These are phyloP conservation scores for Xylaria nigripes DNA, from an alignment of 495 filamentous ascomycete genomes.

Conservation along the genomic window DNA sequence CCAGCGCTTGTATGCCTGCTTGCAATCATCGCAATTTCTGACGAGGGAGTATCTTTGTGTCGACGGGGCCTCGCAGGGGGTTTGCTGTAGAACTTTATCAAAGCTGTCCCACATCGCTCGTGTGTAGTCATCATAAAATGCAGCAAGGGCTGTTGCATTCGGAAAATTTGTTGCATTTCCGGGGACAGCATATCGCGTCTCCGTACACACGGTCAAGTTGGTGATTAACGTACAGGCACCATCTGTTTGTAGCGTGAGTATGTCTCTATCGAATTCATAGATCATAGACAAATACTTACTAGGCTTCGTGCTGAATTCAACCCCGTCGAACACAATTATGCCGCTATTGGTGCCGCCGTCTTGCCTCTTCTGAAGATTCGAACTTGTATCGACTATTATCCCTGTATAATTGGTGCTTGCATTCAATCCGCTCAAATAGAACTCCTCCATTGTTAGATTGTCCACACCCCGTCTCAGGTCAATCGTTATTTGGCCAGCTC, in stretches of 20 bases:
- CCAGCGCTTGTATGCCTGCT: conserved; percentile 78
- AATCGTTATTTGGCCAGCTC: conserved; percentile 37
- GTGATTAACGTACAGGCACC: conserved; percentile 66
- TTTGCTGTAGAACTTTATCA: conserved; percentile 66
- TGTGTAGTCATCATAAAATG: conserved; percentile 64
- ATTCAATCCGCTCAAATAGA: conserved; percentile 70
- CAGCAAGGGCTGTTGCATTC: conserved; percentile 42
- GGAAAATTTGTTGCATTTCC: conserved; percentile 54
- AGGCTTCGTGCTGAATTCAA: conserved; percentile 66
- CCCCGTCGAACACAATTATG: conserved; percentile 58
- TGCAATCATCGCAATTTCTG: conserved; percentile 66
- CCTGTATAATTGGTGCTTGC: conserved; percentile 59
- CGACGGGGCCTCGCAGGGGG: conserved; percentile 69
- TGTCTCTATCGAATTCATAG: not conserved
- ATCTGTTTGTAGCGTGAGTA: conserved; percentile 16
- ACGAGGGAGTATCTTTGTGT: conserved; percentile 69
- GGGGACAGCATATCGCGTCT: conserved; percentile 85
- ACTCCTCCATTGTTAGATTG: conserved; percentile 70
- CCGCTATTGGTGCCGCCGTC: conserved; percentile 49
- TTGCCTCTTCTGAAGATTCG: conserved; percentile 37
- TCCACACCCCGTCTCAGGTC: conserved; percentile 60
- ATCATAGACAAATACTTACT: conserved; percentile 42
- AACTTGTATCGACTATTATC: conserved; percentile 57
- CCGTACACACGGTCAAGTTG: conserved; percentile 74
- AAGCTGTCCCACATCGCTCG: conserved; percentile 61